phyloP scores from a whole-genome alignment of 2,329 filamentous ascomycete genomes.

The Aspergillus pseudoterreus region DNA sequence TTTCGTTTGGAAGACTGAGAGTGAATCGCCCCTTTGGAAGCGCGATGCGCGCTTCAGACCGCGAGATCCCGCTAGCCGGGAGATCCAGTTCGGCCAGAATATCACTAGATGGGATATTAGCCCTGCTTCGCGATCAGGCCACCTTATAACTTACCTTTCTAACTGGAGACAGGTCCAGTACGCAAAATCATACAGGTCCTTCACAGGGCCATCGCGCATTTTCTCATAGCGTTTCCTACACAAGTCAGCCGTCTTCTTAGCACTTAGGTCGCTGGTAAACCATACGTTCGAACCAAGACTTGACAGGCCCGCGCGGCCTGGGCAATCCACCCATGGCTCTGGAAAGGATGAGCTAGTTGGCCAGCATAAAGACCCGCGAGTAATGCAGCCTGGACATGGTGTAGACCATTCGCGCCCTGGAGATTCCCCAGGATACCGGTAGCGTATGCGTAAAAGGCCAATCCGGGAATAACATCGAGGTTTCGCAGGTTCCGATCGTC shows the following conservation, averaged over 20 bases:
- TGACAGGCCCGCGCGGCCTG: constrained; percentile 60
- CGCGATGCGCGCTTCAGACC: constrained; percentile 47
- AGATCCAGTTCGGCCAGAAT: constrained; percentile 81
- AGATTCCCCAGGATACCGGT: constrained; percentile 82
- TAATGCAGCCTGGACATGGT: constrained; percentile 79
- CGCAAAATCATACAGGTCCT: constrained; percentile 68
- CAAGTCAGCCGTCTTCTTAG: constrained; percentile 4
- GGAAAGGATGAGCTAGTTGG: constrained; percentile 79
- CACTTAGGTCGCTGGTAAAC: not conserved
- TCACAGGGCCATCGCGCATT: constrained; percentile 25
- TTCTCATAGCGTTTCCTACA: constrained; percentile 32
- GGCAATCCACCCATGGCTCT: constrained; percentile 72
- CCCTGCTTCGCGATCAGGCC: not conserved
- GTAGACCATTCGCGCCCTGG: constrained; percentile 71
- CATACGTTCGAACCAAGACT: constrained; percentile 69
- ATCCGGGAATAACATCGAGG: constrained; percentile 79
- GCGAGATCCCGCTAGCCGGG: constrained; percentile 58
- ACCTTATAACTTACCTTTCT: constrained; percentile 63
- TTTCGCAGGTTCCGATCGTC: constrained; percentile 51
- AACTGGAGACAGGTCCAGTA: constrained; percentile 95
- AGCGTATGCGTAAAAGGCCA: constrained; percentile 85
- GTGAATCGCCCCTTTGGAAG: constrained; percentile 37
- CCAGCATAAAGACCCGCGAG: constrained; percentile 85
- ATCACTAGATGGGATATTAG: constrained; percentile 54
- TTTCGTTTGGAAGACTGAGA: constrained; percentile 29